Evolutionary conservation across 352 stramenopile species (phyloP).

Genomic region (Phytophthora boehmeriae): DNA sequence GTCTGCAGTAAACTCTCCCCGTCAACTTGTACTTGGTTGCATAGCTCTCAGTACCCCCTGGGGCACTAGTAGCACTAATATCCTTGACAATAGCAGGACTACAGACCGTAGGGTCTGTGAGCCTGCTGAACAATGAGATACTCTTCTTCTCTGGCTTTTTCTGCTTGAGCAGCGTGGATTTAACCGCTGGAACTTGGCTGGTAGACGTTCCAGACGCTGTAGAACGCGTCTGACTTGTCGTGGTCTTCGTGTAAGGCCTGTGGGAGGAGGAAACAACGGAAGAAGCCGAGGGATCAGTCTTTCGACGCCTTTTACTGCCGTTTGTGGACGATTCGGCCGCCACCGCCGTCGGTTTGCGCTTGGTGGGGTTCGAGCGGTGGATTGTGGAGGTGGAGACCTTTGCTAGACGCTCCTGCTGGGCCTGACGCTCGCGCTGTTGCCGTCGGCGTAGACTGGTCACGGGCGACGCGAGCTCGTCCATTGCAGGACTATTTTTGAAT

Average conservation of each 20-base stretch:
- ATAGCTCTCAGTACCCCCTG: background rate
- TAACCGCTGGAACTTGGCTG: background rate
- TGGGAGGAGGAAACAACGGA: background rate
- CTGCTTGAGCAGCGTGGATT: too few relatives aligned
- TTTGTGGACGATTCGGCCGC: background rate
- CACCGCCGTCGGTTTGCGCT: conserved; percentile 3
- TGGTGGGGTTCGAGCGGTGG: background rate
- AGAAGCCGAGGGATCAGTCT: background rate
- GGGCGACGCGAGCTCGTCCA: conserved; percentile 14
- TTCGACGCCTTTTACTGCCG: conserved; percentile 3
- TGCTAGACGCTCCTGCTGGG: conserved; percentile 7
- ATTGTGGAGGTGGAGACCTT: background rate
- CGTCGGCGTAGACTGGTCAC: conserved; percentile 7
- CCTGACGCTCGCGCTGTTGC: background rate
- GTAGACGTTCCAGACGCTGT: background rate
- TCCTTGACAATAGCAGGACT: conserved; percentile 5
- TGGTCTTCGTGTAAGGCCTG: background rate
- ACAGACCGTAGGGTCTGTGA: conserved; percentile 18
- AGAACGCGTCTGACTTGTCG: background rate
- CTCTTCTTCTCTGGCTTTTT: conserved; percentile 6
- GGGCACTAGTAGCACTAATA: background rate
- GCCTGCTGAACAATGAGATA: conserved; percentile 31
- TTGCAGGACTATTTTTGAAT: too few relatives aligned
- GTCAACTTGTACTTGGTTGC: conserved; percentile 5
- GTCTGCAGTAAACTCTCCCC: conserved; percentile 16